Evolutionary conservation across 2,329 filamentous ascomycete genomes (phyloP).

Genomic region (Clonostachys chloroleuca): DNA sequence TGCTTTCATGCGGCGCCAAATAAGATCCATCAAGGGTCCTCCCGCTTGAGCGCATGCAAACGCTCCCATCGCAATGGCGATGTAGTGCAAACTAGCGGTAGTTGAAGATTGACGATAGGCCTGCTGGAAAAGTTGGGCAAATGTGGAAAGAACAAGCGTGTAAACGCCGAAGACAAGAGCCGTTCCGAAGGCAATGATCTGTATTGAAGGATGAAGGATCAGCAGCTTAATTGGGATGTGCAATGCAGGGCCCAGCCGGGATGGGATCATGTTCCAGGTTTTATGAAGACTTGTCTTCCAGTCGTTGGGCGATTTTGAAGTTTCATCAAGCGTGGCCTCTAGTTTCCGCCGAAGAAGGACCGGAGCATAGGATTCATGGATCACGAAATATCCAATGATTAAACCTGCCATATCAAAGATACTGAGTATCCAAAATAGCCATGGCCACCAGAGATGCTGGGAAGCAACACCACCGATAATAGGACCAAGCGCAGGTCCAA

Average conservation of each 20-base stretch:
- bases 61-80: conserved; percentile 41
- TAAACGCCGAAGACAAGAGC: conserved; percentile 45
- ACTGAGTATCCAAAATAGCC: conserved; percentile 64
- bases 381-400: conserved; percentile 46
- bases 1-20: conserved; percentile 18
- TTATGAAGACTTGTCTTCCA: neutral
- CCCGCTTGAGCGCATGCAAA: conserved; percentile 27
- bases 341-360: conserved; percentile 39
- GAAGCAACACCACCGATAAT: conserved; percentile 64
- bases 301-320: conserved; percentile 1
- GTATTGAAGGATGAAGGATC: conserved; percentile 38
- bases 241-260: neutral
- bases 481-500: conserved; percentile 64
- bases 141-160: conserved; percentile 48
- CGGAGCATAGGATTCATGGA: conserved; percentile 55
- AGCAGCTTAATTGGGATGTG: conserved; percentile 24
- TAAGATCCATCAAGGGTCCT: conserved; percentile 27
- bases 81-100: conserved; percentile 41
- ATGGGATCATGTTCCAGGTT: neutral
- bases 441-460: conserved; percentile 60
- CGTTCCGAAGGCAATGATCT: conserved; percentile 36
- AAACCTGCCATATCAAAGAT: conserved; percentile 53
- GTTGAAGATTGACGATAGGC: conserved; percentile 38
- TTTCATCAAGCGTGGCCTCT: neutral
- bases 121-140: conserved; percentile 39